Evolutionary conservation across 2,329 filamentous ascomycete genomes (phyloP), one percentile per base, ranked within the genome.

Genomic region (Colletotrichum camelliae): DNA sequence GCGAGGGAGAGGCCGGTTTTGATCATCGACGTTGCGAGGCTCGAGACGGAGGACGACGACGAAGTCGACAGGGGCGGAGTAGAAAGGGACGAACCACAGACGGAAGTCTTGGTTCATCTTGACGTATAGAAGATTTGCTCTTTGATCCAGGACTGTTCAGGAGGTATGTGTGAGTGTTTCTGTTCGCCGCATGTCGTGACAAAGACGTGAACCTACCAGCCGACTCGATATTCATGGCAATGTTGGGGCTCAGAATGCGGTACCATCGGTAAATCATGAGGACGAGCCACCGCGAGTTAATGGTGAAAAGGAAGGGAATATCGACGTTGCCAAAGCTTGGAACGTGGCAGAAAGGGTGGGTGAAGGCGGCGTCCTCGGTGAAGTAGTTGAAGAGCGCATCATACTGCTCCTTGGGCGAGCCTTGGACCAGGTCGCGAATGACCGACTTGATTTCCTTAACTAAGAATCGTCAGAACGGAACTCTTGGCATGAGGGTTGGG

Each of bases 241-340:
- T 94, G 21, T 88, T 86, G 0, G 96, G 96, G 77, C 93, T 95
- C 81, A 98, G 87, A 78, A 96, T 94, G 81, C 95, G 95, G 84
- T 97, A 96, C 94, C 94, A 96, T 55, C 92, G 91, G 81, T 95
- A 97, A 72, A 98, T 93, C 79, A 89, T 88, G 64, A 90, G 86
- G 21, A 97, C 88, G 7, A 94, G 82, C 85, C 89, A 91, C 58
- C 94, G 89, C 12, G 94, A 96, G 77, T 93, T 91, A 29, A 91
- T 71, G 1, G 80, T 79, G 55, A 39, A 48, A 1, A 87, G 78
- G 4, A 88, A 79, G 2, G 87, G 89, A 2, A 90, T 66, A 3
- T 81, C 74, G 35, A 85, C 78, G 21, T 86, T 82, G 5, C 82
- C 81, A 78, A 92, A 90, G 8, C 87, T 86, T 1, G 91, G 90